A percentile compares a stretch with the other conserved stretches of the same genome.
Evolutionary conservation across 1,139 yeast species (phyloP).

Genomic region (Sugiyamaella paludigena): DNA sequence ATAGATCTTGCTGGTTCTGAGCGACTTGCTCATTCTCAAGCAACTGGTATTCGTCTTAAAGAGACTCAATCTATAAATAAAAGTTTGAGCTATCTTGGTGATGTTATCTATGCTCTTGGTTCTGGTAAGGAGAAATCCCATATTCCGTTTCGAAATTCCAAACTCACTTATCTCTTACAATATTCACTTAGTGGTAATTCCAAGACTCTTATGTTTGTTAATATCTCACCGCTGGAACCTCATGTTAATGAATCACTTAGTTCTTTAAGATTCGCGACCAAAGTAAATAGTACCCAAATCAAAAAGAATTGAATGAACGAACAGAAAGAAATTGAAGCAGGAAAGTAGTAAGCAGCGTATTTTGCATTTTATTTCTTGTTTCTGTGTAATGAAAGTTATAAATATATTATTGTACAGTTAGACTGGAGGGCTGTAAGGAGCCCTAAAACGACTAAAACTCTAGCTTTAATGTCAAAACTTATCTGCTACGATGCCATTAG

Average conservation of each 20-base stretch:
- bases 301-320: not conserved
- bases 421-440: too few relatives aligned
- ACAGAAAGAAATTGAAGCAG: too few relatives aligned
- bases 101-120: conserved; percentile 78
- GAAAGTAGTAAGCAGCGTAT: too few relatives aligned
- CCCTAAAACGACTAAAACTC: too few relatives aligned
- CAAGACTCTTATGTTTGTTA: conserved; percentile 91
- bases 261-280: conserved; percentile 85
- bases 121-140: conserved; percentile 37
- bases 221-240: conserved; percentile 64
- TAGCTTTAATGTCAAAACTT: too few relatives aligned
- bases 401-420: too few relatives aligned
- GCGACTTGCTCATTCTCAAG: conserved; percentile 64
- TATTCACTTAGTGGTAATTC: conserved; percentile 83
- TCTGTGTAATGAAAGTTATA: too few relatives aligned
- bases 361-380: too few relatives aligned
- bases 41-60: conserved; percentile 71
- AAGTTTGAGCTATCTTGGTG: conserved; percentile 85
- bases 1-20: conserved; percentile 91
- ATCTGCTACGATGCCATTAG: too few relatives aligned
- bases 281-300: conserved; percentile 43
- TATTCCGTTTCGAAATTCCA: conserved; percentile 57
- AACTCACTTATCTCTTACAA: conserved; percentile 75
- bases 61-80: conserved; percentile 91
- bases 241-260: conserved; percentile 77